phyloP scores from a whole-genome alignment of 2,329 filamentous ascomycete species.

The Beauveria bassiana region DNA sequence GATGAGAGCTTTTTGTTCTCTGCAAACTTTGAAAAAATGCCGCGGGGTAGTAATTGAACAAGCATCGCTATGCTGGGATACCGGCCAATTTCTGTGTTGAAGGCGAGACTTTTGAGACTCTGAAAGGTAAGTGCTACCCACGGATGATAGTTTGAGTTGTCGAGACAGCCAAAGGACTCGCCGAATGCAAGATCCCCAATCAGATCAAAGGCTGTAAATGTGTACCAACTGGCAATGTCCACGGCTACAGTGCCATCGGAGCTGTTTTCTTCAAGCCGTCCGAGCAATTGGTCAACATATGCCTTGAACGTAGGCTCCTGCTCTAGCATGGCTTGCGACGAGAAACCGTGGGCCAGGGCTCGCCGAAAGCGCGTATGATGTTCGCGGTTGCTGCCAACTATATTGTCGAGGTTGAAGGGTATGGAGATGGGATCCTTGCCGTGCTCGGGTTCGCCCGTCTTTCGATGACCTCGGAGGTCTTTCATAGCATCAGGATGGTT shows the following conservation, averaged over 20 bases:
- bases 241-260: neutral
- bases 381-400: neutral
- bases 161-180: slow-evolving; percentile 27
- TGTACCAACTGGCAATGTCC: neutral
- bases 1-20: neutral
- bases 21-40: neutral
- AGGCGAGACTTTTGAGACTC: neutral
- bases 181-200: slow-evolving; percentile 32
- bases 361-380: neutral
- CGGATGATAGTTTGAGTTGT: slow-evolving; percentile 11
- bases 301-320: neutral
- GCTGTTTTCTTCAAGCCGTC: neutral
- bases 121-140: neutral
- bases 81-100: neutral
- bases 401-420: neutral
- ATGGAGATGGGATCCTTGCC: neutral
- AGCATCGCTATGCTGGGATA: neutral
- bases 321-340: neutral
- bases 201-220: slow-evolving; percentile 25
- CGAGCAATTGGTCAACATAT: neutral
- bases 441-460: neutral
- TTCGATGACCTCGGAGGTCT: neutral
- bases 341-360: neutral
- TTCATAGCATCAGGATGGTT: neutral
- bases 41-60: neutral